These are phyloP conservation scores for Sugiyamaella floridensis DNA, from an alignment of 805 yeast genomes.

Conservation along the genomic window DNA sequence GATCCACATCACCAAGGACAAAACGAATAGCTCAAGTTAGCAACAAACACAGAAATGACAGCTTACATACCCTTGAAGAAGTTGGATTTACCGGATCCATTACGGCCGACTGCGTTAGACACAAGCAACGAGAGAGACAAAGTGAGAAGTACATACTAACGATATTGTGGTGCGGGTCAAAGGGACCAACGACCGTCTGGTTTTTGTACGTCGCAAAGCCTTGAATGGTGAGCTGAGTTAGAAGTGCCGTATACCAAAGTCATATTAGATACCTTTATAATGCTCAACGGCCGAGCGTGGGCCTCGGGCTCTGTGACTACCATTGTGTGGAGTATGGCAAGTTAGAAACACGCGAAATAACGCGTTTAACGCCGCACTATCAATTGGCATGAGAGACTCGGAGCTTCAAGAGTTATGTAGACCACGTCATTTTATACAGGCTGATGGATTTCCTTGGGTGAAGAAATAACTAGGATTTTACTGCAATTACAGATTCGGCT, in stretches of 20 bases:
- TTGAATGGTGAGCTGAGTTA: conserved; percentile 54
- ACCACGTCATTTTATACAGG: too few relatives aligned
- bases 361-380: not conserved
- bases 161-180: conserved; percentile 80
- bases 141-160: conserved; percentile 43
- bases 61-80: conserved; percentile 53
- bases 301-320: not conserved
- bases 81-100: conserved; percentile 96
- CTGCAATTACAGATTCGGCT: too few relatives aligned
- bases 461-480: too few relatives aligned
- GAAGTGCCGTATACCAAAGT: not conserved
- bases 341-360: not conserved
- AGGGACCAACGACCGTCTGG: conserved; percentile 64
- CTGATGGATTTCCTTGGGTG: too few relatives aligned
- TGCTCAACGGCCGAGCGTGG: not conserved
- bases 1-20: conserved; percentile 83
- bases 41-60: not conserved
- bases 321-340: not conserved
- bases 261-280: not conserved
- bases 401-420: too few relatives aligned
- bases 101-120: conserved; percentile 53
- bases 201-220: conserved; percentile 92
- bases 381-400: too few relatives aligned
- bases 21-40: conserved; percentile 63
- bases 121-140: not conserved